Conservation (phyloP, 164 flowering plant species). For the Dillenia turbinata region DNA sequence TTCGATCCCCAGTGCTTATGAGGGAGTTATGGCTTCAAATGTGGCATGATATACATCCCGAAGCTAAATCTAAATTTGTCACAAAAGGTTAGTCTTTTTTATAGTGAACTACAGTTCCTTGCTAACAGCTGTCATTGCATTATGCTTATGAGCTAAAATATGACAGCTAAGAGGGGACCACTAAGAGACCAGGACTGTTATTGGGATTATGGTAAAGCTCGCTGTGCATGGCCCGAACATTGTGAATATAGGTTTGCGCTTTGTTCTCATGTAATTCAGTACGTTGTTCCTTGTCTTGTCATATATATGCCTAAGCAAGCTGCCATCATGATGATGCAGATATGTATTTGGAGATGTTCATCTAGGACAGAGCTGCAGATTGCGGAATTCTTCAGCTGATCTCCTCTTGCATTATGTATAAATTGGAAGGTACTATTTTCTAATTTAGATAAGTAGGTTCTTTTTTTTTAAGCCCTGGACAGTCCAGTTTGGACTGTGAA, state of each 20-base stretch:
- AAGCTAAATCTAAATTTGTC: constrained; percentile 68
- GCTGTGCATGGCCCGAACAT: constrained; percentile 89
- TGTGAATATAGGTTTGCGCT: constrained; percentile 84
- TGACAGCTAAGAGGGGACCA: constrained; percentile 89
- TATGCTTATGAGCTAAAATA: constrained; percentile 3
- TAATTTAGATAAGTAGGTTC: not conserved
- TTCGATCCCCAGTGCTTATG: constrained; percentile 82
- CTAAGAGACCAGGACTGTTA: constrained; percentile 90
- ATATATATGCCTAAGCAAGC: not conserved
- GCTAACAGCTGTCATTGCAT: not conserved
- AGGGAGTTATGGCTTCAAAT: constrained; percentile 96
- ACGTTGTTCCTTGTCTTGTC: not conserved
- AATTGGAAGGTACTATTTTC: constrained; percentile 20
- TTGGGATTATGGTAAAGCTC: constrained; percentile 99
- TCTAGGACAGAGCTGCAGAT: constrained; percentile 95
- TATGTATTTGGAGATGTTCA: constrained; percentile 95
- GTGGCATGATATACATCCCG: constrained; percentile 96
- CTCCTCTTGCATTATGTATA: constrained; percentile 60
- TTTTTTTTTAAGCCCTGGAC: no score
- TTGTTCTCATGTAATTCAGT: not conserved
- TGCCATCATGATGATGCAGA: constrained; percentile 31
- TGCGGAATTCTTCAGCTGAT: constrained; percentile 61
- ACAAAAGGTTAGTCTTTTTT: constrained; percentile 59
- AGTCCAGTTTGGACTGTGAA: no score
- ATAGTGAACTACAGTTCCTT: not conserved